Evolutionary conservation across 768 basidiomycete species (phyloP).

Genomic region (Sistotremastrum niveocremeum): DNA sequence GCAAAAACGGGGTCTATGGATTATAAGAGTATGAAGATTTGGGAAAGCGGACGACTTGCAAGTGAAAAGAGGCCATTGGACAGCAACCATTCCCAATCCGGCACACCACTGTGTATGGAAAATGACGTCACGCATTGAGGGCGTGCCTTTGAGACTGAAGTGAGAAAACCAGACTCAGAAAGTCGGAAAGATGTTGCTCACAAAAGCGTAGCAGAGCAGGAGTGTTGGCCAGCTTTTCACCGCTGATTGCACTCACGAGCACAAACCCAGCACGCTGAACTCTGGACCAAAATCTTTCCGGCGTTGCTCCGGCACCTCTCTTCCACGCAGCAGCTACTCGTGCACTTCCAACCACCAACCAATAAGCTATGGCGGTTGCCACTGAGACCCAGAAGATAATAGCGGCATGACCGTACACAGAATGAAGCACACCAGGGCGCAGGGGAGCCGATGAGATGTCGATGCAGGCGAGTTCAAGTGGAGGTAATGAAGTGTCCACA

Average conservation of each 20-base stretch:
- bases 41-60: constrained; percentile 41
- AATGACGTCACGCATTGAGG: constrained; percentile 82
- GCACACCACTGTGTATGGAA: constrained; percentile 92
- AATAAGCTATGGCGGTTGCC: constrained; percentile 64
- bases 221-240: constrained; percentile 72
- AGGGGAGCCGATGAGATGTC: constrained; percentile 70
- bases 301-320: constrained; percentile 46
- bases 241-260: constrained; percentile 84
- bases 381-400: constrained; percentile 67
- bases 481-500: constrained; percentile 60
- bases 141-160: constrained; percentile 49
- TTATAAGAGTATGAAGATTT: neutral
- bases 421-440: constrained; percentile 35
- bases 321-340: constrained; percentile 79
- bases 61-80: constrained; percentile 86
- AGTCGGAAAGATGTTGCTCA: constrained; percentile 23
- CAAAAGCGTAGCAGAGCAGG: constrained; percentile 84
- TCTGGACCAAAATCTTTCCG: constrained; percentile 51
- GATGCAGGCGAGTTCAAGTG: constrained; percentile 71
- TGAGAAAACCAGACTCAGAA: constrained; percentile 6
- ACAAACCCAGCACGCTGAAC: constrained; percentile 80
- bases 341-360: constrained; percentile 67
- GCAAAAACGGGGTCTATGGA: constrained; percentile 73
- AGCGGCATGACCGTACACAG: constrained; percentile 51
- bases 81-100: constrained; percentile 82